These are phyloP conservation scores for Pontederia crassipes DNA, from an alignment of 176 grass and related monocot species.

Conservation along the genomic window DNA sequence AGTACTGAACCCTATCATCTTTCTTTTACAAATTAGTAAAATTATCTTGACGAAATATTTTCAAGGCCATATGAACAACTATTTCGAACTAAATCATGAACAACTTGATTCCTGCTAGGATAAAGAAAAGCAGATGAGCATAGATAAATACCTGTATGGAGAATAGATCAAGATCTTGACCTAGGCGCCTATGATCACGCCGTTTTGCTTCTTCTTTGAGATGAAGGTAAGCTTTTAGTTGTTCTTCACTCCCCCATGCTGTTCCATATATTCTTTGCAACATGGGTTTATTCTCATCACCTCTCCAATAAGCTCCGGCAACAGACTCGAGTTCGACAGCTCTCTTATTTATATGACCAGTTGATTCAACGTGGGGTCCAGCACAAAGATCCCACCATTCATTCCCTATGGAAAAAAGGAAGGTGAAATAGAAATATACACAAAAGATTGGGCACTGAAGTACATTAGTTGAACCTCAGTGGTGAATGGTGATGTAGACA, in stretches of 20 bases:
- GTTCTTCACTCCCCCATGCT: conserved; percentile 88
- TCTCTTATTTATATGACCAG: conserved; percentile 70
- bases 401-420: conserved; percentile 44
- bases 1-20: too few relatives aligned
- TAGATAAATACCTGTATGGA: conserved; percentile 67
- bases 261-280: conserved; percentile 98
- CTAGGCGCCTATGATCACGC: conserved; percentile 84
- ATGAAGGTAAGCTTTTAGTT: conserved; percentile 70
- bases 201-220: conserved; percentile 92
- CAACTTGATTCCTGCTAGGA: too few relatives aligned
- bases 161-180: conserved; percentile 97
- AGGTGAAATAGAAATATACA: background rate
- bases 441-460: background rate
- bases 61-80: too few relatives aligned
- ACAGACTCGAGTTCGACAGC: conserved; percentile 91
- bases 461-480: background rate
- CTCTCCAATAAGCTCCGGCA: conserved; percentile 95
- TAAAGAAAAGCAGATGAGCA: conserved; percentile 3
- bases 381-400: conserved; percentile 99
- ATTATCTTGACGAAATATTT: too few relatives aligned
- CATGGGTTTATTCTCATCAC: conserved; percentile 88
- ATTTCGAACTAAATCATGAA: too few relatives aligned
- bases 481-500: background rate
- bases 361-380: conserved; percentile 87
- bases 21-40: too few relatives aligned